Evolutionary conservation across 352 stramenopile genomes (phyloP), one percentile per base, ranked within the genome.

Genomic region (Phytopythium kandeliae): DNA sequence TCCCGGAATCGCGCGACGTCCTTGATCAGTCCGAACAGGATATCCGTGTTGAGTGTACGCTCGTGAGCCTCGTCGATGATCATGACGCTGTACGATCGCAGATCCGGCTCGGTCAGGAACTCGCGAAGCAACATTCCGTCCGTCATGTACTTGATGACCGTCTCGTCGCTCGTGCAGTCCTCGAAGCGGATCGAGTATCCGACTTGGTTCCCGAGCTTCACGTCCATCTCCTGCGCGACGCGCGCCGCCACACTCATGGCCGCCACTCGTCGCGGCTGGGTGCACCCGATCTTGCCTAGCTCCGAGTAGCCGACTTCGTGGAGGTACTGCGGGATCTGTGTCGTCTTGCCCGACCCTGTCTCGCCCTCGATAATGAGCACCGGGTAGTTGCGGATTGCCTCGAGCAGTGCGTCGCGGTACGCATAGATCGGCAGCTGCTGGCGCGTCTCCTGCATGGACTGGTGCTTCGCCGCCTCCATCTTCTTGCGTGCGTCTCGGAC

Each of bases 21-120:
- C 66, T 99, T 99, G 51, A 99, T 96, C 15, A 99, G 67, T 0
- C 97, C 97, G 64, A 99, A 98, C 26, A 99, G 74, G 59, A 99
- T 98, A 62, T 99, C 97, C 0, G 96, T 99, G 56, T 96, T 96
- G 19, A 99, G 75, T 10, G 96, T 99, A 28, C 97, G 84, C 65
- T 99, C 97, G 65, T 99, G 97, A 16, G 97, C 96, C 72, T 99
- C 96, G 66, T 99, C 97, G 60, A 99, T 97, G 51, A 99, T 97
- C 72, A 99, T 98, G 37, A 97, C 96, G 28, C 78, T 97, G 74
- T 99, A 99, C 33, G 85, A 91, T 51, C 86, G 92, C n/a, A 98
- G 66, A 59, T 96, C 96, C 0, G 97, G 97, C 67, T 99, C 96
- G 5, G 93, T 99, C 42, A 99, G 69, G 60, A 99, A 98, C 70